phyloP scores from a whole-genome alignment of 257 asterid genomes.

The Rehmannia glutinosa region DNA sequence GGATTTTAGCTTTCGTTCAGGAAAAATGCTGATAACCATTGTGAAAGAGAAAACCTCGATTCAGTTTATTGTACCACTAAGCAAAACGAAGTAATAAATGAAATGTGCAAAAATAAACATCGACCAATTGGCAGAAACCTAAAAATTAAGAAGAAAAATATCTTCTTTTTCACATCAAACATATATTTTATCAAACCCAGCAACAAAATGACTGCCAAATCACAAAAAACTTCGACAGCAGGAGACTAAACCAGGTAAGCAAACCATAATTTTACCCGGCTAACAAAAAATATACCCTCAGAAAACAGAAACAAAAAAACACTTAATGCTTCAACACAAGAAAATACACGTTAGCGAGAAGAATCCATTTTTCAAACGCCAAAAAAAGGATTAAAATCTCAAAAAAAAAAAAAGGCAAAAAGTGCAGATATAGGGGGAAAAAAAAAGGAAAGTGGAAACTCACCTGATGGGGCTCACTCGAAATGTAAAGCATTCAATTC shows the following conservation, averaged over 20 bases:
- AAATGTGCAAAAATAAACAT: background rate
- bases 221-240: background rate
- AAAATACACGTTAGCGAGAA: too few relatives aligned
- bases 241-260: background rate
- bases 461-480: conserved; percentile 24
- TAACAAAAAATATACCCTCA: too few relatives aligned
- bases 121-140: conserved; percentile 3
- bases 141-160: too few relatives aligned
- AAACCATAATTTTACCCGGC: background rate
- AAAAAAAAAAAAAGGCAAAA: background rate
- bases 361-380: too few relatives aligned
- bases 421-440: background rate
- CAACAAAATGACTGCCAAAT: too few relatives aligned
- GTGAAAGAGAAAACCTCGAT: background rate
- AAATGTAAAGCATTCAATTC: conserved; percentile 28
- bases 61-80: background rate
- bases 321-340: background rate
- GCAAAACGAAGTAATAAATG: background rate
- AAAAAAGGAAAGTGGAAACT: background rate
- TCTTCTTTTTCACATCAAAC: background rate
- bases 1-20: background rate
- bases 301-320: background rate
- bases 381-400: background rate
- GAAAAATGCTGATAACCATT: background rate
- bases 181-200: background rate